Conservation (phyloP, 192 early-diverging fungal species). For the Entomortierella beljakovae region DNA sequence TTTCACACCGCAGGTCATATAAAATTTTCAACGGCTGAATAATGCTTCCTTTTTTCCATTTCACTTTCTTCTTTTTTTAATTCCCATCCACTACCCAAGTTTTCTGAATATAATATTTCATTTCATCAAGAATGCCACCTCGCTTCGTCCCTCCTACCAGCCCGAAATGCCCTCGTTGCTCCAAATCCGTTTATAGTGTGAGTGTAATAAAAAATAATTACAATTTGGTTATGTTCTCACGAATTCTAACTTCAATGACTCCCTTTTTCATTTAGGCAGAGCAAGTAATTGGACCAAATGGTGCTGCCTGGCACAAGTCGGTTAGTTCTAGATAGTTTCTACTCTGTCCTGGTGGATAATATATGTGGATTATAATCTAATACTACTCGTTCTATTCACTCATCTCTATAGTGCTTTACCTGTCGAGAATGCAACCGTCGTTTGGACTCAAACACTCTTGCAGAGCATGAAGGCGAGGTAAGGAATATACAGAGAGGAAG, state of each 20-base stretch:
- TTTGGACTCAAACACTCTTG: conserved; percentile 63
- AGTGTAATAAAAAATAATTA: conserved; percentile 14
- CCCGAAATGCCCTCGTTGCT: conserved; percentile 62
- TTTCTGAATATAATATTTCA: neutral
- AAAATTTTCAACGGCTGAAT: neutral
- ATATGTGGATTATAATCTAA: neutral
- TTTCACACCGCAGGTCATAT: neutral
- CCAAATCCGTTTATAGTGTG: conserved; percentile 66
- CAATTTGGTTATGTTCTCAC: neutral
- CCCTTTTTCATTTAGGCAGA: conserved; percentile 19
- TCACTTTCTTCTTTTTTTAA: neutral
- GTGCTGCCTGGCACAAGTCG: conserved; percentile 48
- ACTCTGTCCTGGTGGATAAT: neutral
- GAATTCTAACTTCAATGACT: neutral
- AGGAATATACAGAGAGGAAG: neutral
- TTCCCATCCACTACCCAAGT: neutral
- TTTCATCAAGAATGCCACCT: conserved; percentile 54
- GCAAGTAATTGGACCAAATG: conserved; percentile 54
- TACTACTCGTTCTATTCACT: neutral
- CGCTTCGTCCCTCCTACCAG: conserved; percentile 55
- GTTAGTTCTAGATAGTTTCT: conserved; percentile 6
- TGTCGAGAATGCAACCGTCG: conserved; percentile 65
- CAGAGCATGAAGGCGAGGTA: conserved; percentile 68
- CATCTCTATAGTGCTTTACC: conserved; percentile 19
- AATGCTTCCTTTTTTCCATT: neutral